phyloP scores from a whole-genome alignment of 2,329 filamentous ascomycete species.

The Coccinonectria pachysandricola region DNA sequence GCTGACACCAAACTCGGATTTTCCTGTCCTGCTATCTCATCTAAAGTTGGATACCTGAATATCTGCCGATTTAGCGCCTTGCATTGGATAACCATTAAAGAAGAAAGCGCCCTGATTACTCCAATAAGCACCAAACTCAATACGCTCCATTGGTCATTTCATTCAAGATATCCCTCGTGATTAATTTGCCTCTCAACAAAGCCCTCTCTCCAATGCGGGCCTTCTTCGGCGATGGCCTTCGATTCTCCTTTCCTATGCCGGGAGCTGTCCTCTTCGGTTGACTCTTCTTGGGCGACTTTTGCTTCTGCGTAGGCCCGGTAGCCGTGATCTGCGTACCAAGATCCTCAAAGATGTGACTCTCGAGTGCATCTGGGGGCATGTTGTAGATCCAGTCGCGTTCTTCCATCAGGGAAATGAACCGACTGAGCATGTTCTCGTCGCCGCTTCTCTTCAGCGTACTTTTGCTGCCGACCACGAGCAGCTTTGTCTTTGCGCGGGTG shows the following conservation, averaged over 20 bases:
- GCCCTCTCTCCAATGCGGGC: slow-evolving; percentile 49
- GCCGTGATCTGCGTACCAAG: slow-evolving; percentile 37
- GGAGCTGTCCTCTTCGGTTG: slow-evolving; percentile 8
- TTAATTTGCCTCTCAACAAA: slow-evolving; percentile 54
- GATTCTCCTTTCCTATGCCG: slow-evolving; percentile 33
- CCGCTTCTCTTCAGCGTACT: slow-evolving; percentile 65
- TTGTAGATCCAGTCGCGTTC: slow-evolving; percentile 70
- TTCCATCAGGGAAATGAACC: slow-evolving; percentile 70
- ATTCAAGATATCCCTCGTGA: slow-evolving; percentile 70
- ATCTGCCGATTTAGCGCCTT: too few species aligned
- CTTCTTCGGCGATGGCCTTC: slow-evolving; percentile 39
- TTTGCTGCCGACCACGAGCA: slow-evolving; percentile 77
- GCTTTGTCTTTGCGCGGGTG: slow-evolving; percentile 83
- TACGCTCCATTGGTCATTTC: slow-evolving; percentile 45
- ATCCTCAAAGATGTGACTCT: slow-evolving; percentile 59
- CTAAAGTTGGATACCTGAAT: too few species aligned
- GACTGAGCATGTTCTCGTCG: slow-evolving; percentile 64
- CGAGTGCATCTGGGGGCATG: slow-evolving; percentile 52
- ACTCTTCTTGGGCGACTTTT: slow-evolving; percentile 21
- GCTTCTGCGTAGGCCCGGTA: slow-evolving; percentile 17
- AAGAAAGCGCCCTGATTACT: too few species aligned
- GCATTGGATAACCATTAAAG: slow-evolving; percentile 7
- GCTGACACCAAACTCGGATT: slow-evolving; percentile 9
- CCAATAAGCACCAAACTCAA: slow-evolving; percentile 12
- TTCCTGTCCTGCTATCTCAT: too few species aligned